These are phyloP conservation scores for Xylariaceae sp. DNA, from an alignment of 2,329 filamentous ascomycete species.

Conservation along the genomic window DNA sequence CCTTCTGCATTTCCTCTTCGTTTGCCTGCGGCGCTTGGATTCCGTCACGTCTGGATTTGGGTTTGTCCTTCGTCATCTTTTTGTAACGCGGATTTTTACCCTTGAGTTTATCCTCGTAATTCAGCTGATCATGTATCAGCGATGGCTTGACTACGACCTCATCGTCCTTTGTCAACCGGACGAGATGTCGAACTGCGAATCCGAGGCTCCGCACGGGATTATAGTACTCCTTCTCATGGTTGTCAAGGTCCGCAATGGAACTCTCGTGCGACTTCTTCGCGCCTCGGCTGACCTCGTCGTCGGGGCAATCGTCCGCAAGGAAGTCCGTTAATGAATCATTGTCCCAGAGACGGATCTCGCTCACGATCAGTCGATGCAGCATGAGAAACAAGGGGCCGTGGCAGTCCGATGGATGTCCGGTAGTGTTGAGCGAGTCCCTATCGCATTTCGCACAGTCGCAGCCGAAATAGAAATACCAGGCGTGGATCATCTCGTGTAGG, in stretches of 20 bases:
- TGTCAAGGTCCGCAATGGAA: background rate
- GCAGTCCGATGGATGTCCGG: constrained; percentile 19
- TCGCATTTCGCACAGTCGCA: constrained; percentile 27
- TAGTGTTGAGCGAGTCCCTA: constrained; percentile 22
- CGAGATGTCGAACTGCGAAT: too few species aligned
- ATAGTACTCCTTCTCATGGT: background rate
- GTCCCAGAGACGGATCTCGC: constrained; percentile 31
- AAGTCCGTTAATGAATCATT: constrained; percentile 11
- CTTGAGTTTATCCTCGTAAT: too few species aligned
- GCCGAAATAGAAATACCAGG: constrained; percentile 25
- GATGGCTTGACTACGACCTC: too few species aligned
- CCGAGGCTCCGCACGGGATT: too few species aligned
- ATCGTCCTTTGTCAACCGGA: too few species aligned
- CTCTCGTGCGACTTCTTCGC: background rate
- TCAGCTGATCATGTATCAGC: too few species aligned
- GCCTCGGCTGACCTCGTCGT: constrained; percentile 15
- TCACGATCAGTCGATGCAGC: constrained; percentile 33
- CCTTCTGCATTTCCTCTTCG: too few species aligned
- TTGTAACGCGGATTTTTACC: too few species aligned
- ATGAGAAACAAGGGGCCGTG: constrained; percentile 34
- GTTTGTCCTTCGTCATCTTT: too few species aligned
- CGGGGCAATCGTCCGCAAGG: constrained; percentile 30
- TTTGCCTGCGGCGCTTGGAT: too few species aligned
- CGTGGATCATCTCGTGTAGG: constrained; percentile 33
- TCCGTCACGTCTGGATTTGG: too few species aligned